These are phyloP conservation scores for Peronospora farinosa DNA, from an alignment of 352 stramenopile genomes.

Conservation along the genomic window DNA sequence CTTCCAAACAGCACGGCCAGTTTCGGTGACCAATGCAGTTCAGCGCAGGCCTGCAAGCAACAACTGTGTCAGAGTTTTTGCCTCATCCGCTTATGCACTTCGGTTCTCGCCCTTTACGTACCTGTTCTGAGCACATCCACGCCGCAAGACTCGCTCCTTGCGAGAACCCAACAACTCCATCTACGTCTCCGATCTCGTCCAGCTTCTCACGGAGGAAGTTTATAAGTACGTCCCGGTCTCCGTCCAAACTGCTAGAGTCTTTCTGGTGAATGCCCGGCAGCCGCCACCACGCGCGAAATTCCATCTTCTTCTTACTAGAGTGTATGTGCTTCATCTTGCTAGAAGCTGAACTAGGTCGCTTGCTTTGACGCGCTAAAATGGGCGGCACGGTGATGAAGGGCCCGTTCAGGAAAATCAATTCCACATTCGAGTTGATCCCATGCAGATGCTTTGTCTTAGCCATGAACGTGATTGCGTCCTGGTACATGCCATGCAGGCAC, in stretches of 20 bases:
- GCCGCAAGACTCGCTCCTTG: slow-evolving; percentile 72
- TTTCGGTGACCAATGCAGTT: slow-evolving; percentile 65
- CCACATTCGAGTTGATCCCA: slow-evolving; percentile 21
- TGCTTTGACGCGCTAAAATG: slow-evolving; percentile 48
- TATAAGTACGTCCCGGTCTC: slow-evolving; percentile 51
- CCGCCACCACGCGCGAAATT: slow-evolving; percentile 76
- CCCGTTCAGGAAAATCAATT: slow-evolving; percentile 70
- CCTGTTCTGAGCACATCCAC: slow-evolving; percentile 73
- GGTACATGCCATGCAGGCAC: slow-evolving; percentile 85
- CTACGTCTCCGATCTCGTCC: slow-evolving; percentile 48
- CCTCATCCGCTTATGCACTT: not conserved
- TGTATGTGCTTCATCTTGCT: slow-evolving; percentile 29
- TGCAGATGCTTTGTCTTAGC: slow-evolving; percentile 64
- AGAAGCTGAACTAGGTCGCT: slow-evolving; percentile 15
- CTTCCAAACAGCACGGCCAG: slow-evolving; percentile 69
- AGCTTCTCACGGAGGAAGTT: slow-evolving; percentile 54
- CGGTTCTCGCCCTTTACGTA: slow-evolving; percentile 9
- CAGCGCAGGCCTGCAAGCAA: slow-evolving; percentile 30
- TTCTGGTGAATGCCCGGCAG: slow-evolving; percentile 45
- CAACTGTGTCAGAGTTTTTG: not conserved
- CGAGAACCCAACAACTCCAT: slow-evolving; percentile 80
- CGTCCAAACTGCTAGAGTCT: slow-evolving; percentile 40
- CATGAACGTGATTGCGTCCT: slow-evolving; percentile 60
- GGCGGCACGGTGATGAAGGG: slow-evolving; percentile 68
- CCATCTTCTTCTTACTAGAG: slow-evolving; percentile 46